Percentiles rank a stretch among this genome's conserved stretches.
Conservation (phyloP, 441 rosid species). For the Mallotus japonicus region DNA sequence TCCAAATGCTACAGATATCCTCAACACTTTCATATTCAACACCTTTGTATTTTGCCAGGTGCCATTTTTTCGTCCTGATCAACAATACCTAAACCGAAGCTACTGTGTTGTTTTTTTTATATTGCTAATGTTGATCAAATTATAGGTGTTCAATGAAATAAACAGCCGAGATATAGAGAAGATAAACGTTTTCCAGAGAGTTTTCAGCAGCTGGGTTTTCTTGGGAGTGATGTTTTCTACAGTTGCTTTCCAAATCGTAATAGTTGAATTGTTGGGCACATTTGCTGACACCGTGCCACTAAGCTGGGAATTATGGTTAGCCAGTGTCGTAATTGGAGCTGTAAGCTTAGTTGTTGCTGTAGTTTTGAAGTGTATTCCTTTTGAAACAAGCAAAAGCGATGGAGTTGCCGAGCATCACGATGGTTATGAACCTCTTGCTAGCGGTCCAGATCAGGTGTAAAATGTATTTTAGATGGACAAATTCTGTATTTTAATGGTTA, state of each 20-base stretch:
- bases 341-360: constrained; percentile 48
- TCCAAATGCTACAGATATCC: constrained; percentile 34
- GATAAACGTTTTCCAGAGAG: constrained; percentile 45
- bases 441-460: constrained; percentile 58
- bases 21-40: constrained; percentile 50
- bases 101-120: too few species aligned
- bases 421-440: constrained; percentile 56
- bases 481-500: too few species aligned
- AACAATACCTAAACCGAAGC: too few species aligned
- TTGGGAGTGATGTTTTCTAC: constrained; percentile 35
- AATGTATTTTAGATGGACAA: neutral
- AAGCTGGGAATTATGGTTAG: constrained; percentile 44
- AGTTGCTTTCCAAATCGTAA: constrained; percentile 37
- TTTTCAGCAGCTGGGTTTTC: constrained; percentile 39
- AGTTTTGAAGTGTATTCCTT: constrained; percentile 60
- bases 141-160: constrained; percentile 61
- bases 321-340: constrained; percentile 44
- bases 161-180: constrained; percentile 48
- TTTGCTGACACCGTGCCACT: constrained; percentile 47
- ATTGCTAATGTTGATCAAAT: neutral
- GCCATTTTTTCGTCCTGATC: neutral
- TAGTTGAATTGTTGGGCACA: constrained; percentile 47
- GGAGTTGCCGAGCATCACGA: constrained; percentile 32
- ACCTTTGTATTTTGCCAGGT: constrained; percentile 57
- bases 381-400: constrained; percentile 12